Conservation (phyloP, 176 grass and related monocot species). For the Hordeum marinum region DNA sequence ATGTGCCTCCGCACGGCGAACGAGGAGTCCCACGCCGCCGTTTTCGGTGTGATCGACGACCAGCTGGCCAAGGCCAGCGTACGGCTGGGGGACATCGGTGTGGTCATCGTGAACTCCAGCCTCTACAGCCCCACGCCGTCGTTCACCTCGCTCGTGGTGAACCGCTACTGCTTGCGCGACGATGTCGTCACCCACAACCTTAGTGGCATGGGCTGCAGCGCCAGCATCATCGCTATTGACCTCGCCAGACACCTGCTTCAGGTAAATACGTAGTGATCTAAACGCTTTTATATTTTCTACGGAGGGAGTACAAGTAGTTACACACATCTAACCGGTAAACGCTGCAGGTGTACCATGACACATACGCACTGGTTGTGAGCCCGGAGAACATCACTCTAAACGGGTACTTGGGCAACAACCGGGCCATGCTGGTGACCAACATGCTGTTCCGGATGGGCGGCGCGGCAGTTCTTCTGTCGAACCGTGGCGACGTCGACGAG, state of each 20-base stretch:
- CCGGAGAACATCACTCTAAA: not conserved
- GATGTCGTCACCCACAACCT: slow-evolving; percentile 50
- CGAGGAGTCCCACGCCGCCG: too few species aligned
- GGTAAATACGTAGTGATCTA: not conserved
- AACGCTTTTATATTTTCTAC: too few species aligned
- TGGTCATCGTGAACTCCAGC: slow-evolving; percentile 63
- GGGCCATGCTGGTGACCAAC: not conserved
- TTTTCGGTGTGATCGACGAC: too few species aligned
- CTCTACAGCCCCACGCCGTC: slow-evolving; percentile 60
- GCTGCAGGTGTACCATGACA: not conserved
- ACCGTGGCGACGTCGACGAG: not conserved
- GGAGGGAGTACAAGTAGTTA: too few species aligned
- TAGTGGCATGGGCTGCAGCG: slow-evolving; percentile 72
- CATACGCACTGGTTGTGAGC: not conserved
- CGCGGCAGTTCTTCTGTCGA: not conserved
- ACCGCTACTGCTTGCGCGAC: slow-evolving; percentile 26
- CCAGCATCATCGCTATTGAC: slow-evolving; percentile 57
- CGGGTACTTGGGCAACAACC: not conserved
- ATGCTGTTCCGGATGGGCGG: not conserved
- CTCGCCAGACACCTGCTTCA: slow-evolving; percentile 53
- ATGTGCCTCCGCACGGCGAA: too few species aligned
- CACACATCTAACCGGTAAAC: too few species aligned
- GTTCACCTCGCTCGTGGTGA: slow-evolving; percentile 47
- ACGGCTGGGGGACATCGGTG: not conserved
- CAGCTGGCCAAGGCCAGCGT: too few species aligned